Conservation (phyloP, 345 rosid species). For the Acer campestre region DNA sequence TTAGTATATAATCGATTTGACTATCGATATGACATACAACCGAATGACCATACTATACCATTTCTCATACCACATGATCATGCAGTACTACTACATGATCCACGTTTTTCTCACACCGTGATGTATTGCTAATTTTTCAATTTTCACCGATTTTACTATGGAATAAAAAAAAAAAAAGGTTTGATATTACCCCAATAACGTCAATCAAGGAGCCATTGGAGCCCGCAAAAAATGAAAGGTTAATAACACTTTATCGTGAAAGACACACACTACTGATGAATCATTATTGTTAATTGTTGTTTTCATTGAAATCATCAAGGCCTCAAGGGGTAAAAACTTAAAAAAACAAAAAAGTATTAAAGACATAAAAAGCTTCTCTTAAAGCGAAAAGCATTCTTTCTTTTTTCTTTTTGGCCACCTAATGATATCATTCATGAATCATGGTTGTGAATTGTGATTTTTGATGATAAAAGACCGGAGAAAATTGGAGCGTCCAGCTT, state of each 20-base stretch:
- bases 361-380: background rate
- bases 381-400: background rate
- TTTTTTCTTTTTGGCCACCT: background rate
- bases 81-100: too few species aligned
- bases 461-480: background rate
- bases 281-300: slow-evolving; percentile 10
- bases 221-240: background rate
- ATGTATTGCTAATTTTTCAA: too few species aligned
- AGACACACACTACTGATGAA: background rate
- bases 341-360: too few species aligned
- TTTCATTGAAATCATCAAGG: background rate
- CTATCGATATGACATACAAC: too few species aligned
- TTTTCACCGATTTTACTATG: too few species aligned
- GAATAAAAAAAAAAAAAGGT: background rate
- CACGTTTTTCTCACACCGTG: too few species aligned
- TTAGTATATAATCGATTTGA: too few species aligned
- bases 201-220: slow-evolving; percentile 28
- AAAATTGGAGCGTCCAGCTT: background rate
- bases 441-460: background rate
- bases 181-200: slow-evolving; percentile 21
- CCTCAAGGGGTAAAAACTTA: background rate
- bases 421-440: background rate
- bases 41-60: too few species aligned
- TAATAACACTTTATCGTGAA: slow-evolving; percentile 11
- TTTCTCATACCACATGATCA: too few species aligned